phyloP scores from a whole-genome alignment of 2,329 filamentous ascomycete species.

The Calonectria hongkongensis region DNA sequence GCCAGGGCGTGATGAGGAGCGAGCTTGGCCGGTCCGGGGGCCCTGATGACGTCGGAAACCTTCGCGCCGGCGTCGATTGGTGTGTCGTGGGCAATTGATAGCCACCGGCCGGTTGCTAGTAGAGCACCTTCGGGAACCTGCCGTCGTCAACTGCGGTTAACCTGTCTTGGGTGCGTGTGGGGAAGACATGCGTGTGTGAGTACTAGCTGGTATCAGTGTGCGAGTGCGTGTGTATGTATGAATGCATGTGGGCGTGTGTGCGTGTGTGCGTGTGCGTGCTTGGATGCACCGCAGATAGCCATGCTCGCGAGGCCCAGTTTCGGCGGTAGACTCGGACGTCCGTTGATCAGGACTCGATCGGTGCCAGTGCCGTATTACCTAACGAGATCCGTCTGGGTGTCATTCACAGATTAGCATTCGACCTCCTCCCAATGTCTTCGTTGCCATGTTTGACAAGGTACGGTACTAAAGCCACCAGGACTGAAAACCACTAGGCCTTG shows the following conservation, averaged over 20 bases:
- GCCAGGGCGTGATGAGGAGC: constrained; percentile 9
- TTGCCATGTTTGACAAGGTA: neutral
- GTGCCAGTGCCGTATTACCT: neutral
- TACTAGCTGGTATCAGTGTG: too few species aligned
- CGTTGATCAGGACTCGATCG: constrained; percentile 18
- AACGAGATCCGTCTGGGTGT: neutral
- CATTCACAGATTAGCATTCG: neutral
- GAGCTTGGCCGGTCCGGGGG: neutral
- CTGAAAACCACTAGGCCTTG: too few species aligned
- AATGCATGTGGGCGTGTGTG: neutral
- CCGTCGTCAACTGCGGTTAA: constrained; percentile 36
- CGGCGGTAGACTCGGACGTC: constrained; percentile 38
- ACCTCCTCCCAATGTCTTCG: neutral
- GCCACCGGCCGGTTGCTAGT: constrained; percentile 19
- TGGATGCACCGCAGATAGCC: neutral
- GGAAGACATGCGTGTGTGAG: constrained; percentile 11
- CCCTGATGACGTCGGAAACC: constrained; percentile 23
- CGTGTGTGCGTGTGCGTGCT: constrained; percentile 6
- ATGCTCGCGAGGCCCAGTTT: constrained; percentile 14
- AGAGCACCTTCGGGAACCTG: constrained; percentile 8
- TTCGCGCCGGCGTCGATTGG: constrained; percentile 4
- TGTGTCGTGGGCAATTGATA: constrained; percentile 13
- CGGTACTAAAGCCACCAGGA: neutral
- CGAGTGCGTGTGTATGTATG: neutral
- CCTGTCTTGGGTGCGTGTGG: constrained; percentile 17